Conservation (phyloP, 345 rosid genomes). For the Kernera saxatilis region DNA sequence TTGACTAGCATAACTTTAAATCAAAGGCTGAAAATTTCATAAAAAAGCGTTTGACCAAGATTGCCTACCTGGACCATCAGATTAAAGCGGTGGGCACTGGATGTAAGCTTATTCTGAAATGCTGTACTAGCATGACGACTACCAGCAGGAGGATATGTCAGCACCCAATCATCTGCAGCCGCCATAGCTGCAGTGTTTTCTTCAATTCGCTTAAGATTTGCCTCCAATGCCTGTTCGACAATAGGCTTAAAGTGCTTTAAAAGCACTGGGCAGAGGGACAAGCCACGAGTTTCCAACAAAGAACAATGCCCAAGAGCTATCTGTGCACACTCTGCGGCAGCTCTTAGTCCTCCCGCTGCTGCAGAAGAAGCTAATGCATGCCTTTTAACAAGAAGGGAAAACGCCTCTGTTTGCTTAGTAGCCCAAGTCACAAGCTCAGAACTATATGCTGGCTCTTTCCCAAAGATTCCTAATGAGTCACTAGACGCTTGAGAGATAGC, state of each 20-base stretch:
- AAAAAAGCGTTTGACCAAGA: neutral
- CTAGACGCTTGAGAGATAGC: constrained; percentile 94
- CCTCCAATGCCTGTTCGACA: constrained; percentile 93
- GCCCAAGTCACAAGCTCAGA: constrained; percentile 99
- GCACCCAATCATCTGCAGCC: constrained; percentile 99
- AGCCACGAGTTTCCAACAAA: constrained; percentile 87
- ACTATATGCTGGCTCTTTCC: constrained; percentile 78
- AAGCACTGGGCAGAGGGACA: constrained; percentile 90
- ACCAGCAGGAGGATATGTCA: constrained; percentile 55
- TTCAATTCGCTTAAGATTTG: constrained; percentile 93
- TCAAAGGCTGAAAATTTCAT: neutral
- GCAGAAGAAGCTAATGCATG: constrained; percentile 98
- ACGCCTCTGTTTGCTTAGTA: constrained; percentile 82
- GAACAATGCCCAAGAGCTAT: constrained; percentile 99
- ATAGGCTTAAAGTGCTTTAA: constrained; percentile 87
- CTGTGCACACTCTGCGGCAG: constrained; percentile 99
- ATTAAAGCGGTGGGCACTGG: constrained; percentile 97
- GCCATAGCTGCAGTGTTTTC: constrained; percentile 98
- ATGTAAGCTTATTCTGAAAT: constrained; percentile 85
- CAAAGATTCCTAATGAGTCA: constrained; percentile 80
- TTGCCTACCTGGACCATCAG: constrained; percentile 93
- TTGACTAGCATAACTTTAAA: neutral
- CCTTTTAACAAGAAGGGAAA: constrained; percentile 89
- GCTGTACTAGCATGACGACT: constrained; percentile 70
- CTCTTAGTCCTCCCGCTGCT: constrained; percentile 98